Evolutionary conservation across 106 monocot species (phyloP), one percentile per base, ranked within the genome.

Genomic region (Phalaenopsis aphrodite): DNA sequence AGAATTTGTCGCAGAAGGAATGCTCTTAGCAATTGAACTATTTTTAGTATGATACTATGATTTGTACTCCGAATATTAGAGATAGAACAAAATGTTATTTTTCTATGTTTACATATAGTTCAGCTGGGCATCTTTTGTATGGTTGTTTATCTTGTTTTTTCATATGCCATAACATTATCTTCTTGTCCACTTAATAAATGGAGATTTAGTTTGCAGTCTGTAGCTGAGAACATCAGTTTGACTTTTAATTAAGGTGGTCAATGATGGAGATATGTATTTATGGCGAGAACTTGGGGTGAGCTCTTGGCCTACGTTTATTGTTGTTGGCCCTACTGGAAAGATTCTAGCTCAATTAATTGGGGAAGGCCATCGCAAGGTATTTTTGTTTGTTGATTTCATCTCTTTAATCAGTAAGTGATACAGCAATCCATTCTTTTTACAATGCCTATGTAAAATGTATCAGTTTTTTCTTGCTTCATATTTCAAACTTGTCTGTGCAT

Each of bases 251-350:
- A 49, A 98, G 98, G 94, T 98, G 77, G 98, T 94, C 56, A 98
- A 98, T 89, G 98, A 98, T 82, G 85, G 89, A 24, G 88, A 94
- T 72, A 98, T 98, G 98, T 86, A 87, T 80, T 80, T 98, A 75
- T 98, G 98, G 98, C 78, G 90, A 87, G 98, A 92, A 84, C 58
- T 98, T 80, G 98, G 98, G 75, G 86, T 98, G 45, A 93, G 84
- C 84, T 98, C 94, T 83, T 98, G 98, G 98, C 98, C 98, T 39
- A 92, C 98, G 79, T 98, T 98, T 89, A 94, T 91, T 76, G 68
- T 98, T 67, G 88, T 98, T 82, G 88, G 88, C 15, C 98, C 98
- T 42, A 92, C 81, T 81, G 94, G 97, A 15, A 94, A 97, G 75
- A 78, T 94, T 56, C 77, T 97, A 69, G 92, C 92, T 69, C 94